Conservation (phyloP, 2,329 filamentous ascomycete genomes). For the Alternaria triticina region DNA sequence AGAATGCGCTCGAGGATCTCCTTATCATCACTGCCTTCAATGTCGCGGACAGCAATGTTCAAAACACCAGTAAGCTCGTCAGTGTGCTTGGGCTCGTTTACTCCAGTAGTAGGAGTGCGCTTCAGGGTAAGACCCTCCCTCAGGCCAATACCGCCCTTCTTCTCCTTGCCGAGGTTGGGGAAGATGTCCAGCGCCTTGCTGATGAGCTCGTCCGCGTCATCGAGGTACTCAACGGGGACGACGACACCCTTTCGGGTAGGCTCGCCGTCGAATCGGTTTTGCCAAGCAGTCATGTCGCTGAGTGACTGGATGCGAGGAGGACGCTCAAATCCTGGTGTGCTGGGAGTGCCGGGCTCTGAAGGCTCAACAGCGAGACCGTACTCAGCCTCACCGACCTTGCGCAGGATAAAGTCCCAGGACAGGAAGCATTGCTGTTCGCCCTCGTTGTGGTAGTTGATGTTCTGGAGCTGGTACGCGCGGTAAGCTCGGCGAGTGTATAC, state of each 20-base stretch:
- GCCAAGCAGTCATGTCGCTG: conserved; percentile 92
- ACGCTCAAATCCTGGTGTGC: conserved; percentile 71
- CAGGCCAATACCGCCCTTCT: conserved; percentile 57
- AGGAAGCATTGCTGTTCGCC: conserved; percentile 78
- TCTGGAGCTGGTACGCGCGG: conserved; percentile 90
- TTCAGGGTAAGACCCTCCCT: conserved; percentile 63
- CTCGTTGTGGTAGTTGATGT: conserved; percentile 84
- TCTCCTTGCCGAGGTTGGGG: conserved; percentile 63
- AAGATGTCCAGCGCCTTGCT: conserved; percentile 84
- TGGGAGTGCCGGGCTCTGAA: conserved; percentile 73
- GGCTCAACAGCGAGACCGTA: conserved; percentile 83
- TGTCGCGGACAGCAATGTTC: conserved; percentile 89
- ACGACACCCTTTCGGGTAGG: conserved; percentile 91
- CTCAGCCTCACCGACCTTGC: conserved; percentile 91
- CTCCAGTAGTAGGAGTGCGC: conserved; percentile 61
- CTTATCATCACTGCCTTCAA: conserved; percentile 81
- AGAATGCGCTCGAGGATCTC: conserved; percentile 79
- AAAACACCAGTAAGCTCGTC: conserved; percentile 90
- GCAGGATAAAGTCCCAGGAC: conserved; percentile 94
- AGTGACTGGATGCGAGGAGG: conserved; percentile 86
- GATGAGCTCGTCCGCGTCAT: conserved; percentile 89
- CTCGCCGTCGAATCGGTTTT: conserved; percentile 73
- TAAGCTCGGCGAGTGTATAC: conserved; percentile 97
- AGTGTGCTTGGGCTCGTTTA: conserved; percentile 57
- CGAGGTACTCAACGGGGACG: conserved; percentile 88